These are phyloP conservation scores for Penicillium sp. DNA, from an alignment of 2,329 filamentous ascomycete species.

Conservation along the genomic window DNA sequence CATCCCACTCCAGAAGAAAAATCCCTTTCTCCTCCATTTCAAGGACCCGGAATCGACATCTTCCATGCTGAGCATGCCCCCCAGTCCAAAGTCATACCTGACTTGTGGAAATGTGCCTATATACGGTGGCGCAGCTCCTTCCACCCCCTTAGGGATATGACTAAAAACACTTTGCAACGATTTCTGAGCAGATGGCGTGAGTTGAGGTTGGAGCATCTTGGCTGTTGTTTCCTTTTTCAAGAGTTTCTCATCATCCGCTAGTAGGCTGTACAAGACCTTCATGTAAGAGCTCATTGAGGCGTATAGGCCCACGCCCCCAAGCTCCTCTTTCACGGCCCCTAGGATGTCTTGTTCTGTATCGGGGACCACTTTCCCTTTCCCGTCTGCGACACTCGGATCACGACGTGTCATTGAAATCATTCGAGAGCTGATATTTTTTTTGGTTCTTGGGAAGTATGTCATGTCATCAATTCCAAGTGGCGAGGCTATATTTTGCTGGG, in stretches of 20 bases:
- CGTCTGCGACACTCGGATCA: not conserved
- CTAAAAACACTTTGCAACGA: not conserved
- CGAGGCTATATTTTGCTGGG: not conserved
- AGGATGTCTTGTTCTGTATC: not conserved
- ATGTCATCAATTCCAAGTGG: slow-evolving; percentile 8
- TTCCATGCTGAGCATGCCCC: slow-evolving; percentile 7
- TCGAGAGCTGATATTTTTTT: not conserved
- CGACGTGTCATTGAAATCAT: not conserved
- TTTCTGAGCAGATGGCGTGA: not conserved
- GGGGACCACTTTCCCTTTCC: slow-evolving; percentile 4
- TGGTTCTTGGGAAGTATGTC: slow-evolving; percentile 2
- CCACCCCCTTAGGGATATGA: slow-evolving; percentile 5
- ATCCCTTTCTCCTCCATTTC: slow-evolving; percentile 13
- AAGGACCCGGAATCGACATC: slow-evolving; percentile 1
- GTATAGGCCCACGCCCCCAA: slow-evolving; percentile 1
- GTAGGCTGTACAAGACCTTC: slow-evolving; percentile 7
- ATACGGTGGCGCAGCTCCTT: not conserved
- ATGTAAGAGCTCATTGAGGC: slow-evolving; percentile 8
- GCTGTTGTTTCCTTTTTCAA: not conserved
- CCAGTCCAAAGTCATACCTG: slow-evolving; percentile 6
- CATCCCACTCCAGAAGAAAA: slow-evolving; percentile 11
- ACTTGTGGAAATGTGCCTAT: slow-evolving; percentile 9
- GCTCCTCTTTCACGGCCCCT: not conserved
- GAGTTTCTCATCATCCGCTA: slow-evolving; percentile 4
- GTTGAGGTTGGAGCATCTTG: slow-evolving; percentile 7